Evolutionary conservation across 331 rosid genomes (phyloP).

Genomic region (Dryas integrifolia): DNA sequence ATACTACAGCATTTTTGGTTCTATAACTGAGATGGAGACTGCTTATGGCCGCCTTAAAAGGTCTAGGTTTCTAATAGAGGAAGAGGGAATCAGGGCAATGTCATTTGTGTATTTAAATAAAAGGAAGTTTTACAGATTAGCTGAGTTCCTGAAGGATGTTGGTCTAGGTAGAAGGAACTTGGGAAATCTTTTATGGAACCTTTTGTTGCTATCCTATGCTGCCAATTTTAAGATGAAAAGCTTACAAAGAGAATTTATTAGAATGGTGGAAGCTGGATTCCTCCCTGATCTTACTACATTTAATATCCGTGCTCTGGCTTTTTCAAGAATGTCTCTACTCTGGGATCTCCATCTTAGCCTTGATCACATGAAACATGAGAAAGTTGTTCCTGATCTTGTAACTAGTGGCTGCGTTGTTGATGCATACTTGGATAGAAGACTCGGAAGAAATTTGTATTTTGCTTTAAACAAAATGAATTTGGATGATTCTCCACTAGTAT

Average conservation of each 20-base stretch:
- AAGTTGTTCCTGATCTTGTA: slow-evolving; percentile 72
- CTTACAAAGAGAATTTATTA: slow-evolving; percentile 75
- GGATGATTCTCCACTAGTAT: slow-evolving; percentile 44
- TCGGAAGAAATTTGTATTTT: slow-evolving; percentile 72
- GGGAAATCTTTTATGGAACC: slow-evolving; percentile 83
- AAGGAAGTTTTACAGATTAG: slow-evolving; percentile 54
- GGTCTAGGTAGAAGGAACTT: slow-evolving; percentile 69
- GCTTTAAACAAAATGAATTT: slow-evolving; percentile 55
- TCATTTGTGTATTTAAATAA: slow-evolving; percentile 55
- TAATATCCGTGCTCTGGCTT: slow-evolving; percentile 74
- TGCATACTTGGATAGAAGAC: slow-evolving; percentile 63
- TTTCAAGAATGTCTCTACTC: slow-evolving; percentile 76
- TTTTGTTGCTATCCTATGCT: slow-evolving; percentile 75
- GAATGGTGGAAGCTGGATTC: slow-evolving; percentile 71
- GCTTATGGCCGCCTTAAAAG: slow-evolving; percentile 58
- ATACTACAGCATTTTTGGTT: slow-evolving; percentile 62
- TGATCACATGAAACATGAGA: slow-evolving; percentile 75
- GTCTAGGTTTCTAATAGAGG: slow-evolving; percentile 57
- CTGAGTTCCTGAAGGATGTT: slow-evolving; percentile 70
- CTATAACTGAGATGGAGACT: slow-evolving; percentile 65
- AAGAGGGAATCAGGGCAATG: slow-evolving; percentile 62
- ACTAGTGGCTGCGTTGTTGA: slow-evolving; percentile 83
- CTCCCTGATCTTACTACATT: slow-evolving; percentile 72
- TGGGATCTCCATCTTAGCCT: slow-evolving; percentile 96
- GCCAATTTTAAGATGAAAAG: slow-evolving; percentile 86